A percentile compares a stretch with the other conserved stretches of the same genome.
Conservation (phyloP, 805 yeast genomes). For the Lipomyces starkeyi region DNA sequence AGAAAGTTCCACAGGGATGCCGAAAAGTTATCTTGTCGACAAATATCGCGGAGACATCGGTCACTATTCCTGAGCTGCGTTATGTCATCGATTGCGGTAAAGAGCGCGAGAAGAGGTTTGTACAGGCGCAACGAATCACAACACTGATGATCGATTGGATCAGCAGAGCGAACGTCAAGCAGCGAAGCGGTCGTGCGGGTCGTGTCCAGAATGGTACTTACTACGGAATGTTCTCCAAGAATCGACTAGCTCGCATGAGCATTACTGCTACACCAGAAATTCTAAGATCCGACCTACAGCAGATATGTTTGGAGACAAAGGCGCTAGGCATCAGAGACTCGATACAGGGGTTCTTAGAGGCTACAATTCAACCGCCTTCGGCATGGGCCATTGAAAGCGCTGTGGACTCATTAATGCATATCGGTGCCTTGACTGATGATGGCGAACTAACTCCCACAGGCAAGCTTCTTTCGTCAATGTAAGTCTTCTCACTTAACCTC, state of each 20-base stretch:
- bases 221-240: slow-evolving; percentile 63
- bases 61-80: slow-evolving; percentile 80
- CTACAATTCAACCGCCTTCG: slow-evolving; percentile 36
- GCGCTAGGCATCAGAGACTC: slow-evolving; percentile 26
- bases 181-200: slow-evolving; percentile 84
- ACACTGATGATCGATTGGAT: slow-evolving; percentile 74
- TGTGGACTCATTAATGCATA: slow-evolving; percentile 20
- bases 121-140: slow-evolving; percentile 75
- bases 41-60: slow-evolving; percentile 87
- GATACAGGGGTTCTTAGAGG: slow-evolving; percentile 22
- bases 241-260: slow-evolving; percentile 9
- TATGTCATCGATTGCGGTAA: slow-evolving; percentile 82
- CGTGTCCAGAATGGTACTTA: slow-evolving; percentile 78
- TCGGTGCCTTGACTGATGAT: slow-evolving; percentile 33
- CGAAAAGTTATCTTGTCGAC: slow-evolving; percentile 83
- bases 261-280: slow-evolving; percentile 33
- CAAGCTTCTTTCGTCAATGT: slow-evolving; percentile 25
- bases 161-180: slow-evolving; percentile 79
- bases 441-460: slow-evolving; percentile 36
- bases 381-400: slow-evolving; percentile 25
- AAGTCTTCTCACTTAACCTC: not conserved
- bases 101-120: slow-evolving; percentile 76
- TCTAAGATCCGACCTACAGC: slow-evolving; percentile 35
- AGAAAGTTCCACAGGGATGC: slow-evolving; percentile 52
- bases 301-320: slow-evolving; percentile 33